Evolutionary conservation across 768 basidiomycete species (phyloP), one percentile per base, ranked within the genome.

Genomic region (Gymnopilus dilepis): DNA sequence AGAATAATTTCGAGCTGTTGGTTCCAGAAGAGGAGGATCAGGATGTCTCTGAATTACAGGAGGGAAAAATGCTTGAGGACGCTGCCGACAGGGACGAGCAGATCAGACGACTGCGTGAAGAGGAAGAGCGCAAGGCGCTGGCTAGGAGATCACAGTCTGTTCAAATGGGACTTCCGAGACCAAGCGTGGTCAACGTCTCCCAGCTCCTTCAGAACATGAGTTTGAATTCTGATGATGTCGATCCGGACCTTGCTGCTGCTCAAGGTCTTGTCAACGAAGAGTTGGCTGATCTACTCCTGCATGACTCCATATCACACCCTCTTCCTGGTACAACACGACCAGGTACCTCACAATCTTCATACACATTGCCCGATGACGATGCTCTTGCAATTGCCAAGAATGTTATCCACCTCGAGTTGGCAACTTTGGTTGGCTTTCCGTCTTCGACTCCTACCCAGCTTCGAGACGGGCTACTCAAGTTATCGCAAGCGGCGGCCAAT

Each of bases 1-100:
- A 98, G 78, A 98, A 99, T 73, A 97, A 99, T 74, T 99, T 98
- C 68, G 96, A 99, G 76, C 78, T 99, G 47, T 84, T 96, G 42
- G 88, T 97, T 8, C 94, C 93, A 2, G 96, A 97, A 66, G 92
- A 94, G 17, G 92, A 94, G 55, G 91, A 86, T 11, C 85, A 86
- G 17, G 90, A 85, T 1, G 80, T 76, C 1, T 79, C 77, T 12
- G 76, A 66, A 6, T n/a, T n/a, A 58, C 38, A 11, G 65, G 45
- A 26, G 51, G 3, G n/a, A 63, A 60, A 19, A 58, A 86, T 51
- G 76, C 91, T 88, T 61, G 95, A 98, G 74, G 97, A 99, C 74
- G 95, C 95, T 0, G 91, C 95, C 3, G 95, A 97, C 72, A 82
- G 96, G 13, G 97, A 99, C 73, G 91, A 89, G 2, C 82, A 85